Evolutionary conservation across 441 rosid species (phyloP).

Genomic region (Arabidopsis lyrata): DNA sequence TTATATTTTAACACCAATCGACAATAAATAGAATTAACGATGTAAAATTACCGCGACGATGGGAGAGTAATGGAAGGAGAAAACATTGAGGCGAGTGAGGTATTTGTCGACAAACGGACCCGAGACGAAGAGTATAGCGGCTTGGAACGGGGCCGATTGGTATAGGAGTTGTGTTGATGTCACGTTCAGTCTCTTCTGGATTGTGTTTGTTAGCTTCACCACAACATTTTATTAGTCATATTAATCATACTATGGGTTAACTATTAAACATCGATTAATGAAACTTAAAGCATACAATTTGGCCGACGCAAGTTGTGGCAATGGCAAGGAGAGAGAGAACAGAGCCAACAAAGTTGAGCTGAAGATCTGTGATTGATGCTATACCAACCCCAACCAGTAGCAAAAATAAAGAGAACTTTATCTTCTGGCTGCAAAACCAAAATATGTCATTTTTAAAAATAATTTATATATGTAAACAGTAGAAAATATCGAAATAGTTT

Average conservation of each 20-base stretch:
- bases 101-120: conserved; percentile 90
- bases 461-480: not conserved
- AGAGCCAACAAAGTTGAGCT: conserved; percentile 85
- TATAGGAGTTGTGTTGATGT: conserved; percentile 94
- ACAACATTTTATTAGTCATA: conserved; percentile 9
- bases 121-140: conserved; percentile 86
- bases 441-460: not conserved
- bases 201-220: conserved; percentile 88
- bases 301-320: conserved; percentile 90
- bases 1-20: not conserved
- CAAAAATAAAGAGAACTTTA: conserved; percentile 72
- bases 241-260: not conserved
- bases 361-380: conserved; percentile 97
- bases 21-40: not conserved
- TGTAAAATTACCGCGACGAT: conserved; percentile 63
- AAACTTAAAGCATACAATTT: conserved; percentile 67
- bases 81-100: conserved; percentile 84
- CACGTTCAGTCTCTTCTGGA: conserved; percentile 90
- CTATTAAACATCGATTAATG: not conserved
- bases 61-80: conserved; percentile 80
- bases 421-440: conserved; percentile 70
- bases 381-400: conserved; percentile 88
- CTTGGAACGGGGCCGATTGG: conserved; percentile 97
- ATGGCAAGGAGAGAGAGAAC: conserved; percentile 86
- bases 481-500: not conserved